A percentile compares a stretch with the other conserved stretches of the same genome.
Evolutionary conservation across 257 asterid genomes (phyloP).

Genomic region (Avicennia marina): DNA sequence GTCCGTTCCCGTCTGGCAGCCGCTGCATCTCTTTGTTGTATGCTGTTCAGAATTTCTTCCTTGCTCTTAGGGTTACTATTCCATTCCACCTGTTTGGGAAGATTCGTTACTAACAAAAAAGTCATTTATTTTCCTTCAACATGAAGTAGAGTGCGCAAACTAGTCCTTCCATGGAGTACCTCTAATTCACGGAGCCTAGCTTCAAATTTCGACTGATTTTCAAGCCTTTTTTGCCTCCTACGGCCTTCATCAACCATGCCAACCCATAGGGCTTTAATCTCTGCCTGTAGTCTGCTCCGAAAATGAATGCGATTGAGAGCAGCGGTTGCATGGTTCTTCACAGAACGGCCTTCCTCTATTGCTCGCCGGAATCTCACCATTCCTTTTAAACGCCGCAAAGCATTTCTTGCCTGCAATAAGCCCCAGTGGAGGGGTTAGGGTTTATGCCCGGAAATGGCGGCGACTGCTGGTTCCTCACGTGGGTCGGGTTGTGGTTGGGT

Average conservation of each 20-base stretch:
- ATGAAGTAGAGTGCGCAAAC: too few species aligned
- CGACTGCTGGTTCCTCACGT: too few species aligned
- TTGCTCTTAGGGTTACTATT: constrained; percentile 66
- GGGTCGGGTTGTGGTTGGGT: too few species aligned
- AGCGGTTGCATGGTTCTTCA: background rate
- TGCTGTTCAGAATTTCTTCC: constrained; percentile 59
- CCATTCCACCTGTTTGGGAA: constrained; percentile 59
- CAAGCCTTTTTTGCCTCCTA: background rate
- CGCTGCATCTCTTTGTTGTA: constrained; percentile 64
- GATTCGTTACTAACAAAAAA: too few species aligned
- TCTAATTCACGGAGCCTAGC: background rate
- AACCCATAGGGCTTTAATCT: background rate
- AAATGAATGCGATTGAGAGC: background rate
- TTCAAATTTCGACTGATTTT: background rate
- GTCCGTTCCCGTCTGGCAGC: constrained; percentile 64
- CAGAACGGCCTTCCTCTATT: background rate
- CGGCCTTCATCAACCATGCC: background rate
- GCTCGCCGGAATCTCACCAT: background rate
- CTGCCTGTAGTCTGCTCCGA: background rate
- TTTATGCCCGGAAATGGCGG: too few species aligned
- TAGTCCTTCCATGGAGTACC: too few species aligned
- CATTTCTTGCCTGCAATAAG: background rate
- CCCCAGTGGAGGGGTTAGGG: too few species aligned
- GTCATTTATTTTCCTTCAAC: too few species aligned
- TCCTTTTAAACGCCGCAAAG: background rate